phyloP scores from a whole-genome alignment of 2,329 filamentous ascomycete species.

The Clonostachys byssicola region DNA sequence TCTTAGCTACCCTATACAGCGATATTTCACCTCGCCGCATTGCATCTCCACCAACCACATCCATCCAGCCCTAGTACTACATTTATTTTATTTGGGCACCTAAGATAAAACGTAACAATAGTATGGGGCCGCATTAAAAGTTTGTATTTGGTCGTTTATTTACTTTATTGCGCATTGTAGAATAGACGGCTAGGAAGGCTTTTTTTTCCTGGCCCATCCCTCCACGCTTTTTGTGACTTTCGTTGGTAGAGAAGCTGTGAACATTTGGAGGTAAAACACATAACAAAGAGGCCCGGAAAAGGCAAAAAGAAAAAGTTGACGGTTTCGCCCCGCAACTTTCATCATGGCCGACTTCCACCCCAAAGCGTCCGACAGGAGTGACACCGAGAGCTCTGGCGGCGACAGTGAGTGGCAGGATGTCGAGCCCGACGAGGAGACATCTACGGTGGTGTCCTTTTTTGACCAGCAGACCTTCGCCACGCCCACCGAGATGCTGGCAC shows the following conservation, averaged over 20 bases:
- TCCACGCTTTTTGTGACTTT: no score
- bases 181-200: no score
- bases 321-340: background rate
- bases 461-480: conserved; percentile 63
- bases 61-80: background rate
- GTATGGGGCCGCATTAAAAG: no score
- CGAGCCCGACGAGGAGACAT: conserved; percentile 59
- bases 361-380: conserved; percentile 17
- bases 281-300: background rate
- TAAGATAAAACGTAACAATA: no score
- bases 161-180: no score
- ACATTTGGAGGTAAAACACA: no score
- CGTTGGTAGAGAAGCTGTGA: no score
- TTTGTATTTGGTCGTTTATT: no score
- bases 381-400: conserved; percentile 24
- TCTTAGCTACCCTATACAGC: background rate
- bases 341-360: conserved; percentile 14
- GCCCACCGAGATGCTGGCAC: conserved; percentile 59
- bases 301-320: background rate
- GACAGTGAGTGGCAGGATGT: conserved; percentile 48
- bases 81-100: background rate
- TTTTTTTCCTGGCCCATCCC: no score
- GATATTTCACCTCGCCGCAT: background rate
- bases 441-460: conserved; percentile 63
- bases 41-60: background rate